Conservation (phyloP, 192 early-diverging fungal genomes). For the Chytriomyces sp. region DNA sequence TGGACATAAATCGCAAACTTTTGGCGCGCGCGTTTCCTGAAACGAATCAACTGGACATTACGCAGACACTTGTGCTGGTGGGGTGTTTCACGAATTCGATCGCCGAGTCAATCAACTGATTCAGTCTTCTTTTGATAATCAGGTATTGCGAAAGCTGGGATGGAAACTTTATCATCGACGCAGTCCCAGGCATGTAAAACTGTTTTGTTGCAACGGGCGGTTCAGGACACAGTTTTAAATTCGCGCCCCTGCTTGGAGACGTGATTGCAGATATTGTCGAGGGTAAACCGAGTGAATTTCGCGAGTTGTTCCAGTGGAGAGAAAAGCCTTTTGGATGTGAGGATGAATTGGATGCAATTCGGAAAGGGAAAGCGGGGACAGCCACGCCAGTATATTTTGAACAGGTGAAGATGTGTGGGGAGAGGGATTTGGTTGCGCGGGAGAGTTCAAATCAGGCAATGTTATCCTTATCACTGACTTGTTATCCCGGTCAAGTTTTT, state of each 20-base stretch:
- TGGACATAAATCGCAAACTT: slow-evolving; percentile 47
- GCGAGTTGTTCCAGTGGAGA: slow-evolving; percentile 15
- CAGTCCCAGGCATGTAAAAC: slow-evolving; percentile 47
- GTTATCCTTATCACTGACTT: too few relatives aligned
- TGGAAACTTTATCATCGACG: slow-evolving; percentile 56
- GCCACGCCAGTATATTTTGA: background rate
- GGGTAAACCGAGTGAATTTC: slow-evolving; percentile 15
- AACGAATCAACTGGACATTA: slow-evolving; percentile 40
- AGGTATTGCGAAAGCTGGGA: slow-evolving; percentile 59
- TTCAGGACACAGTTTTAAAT: slow-evolving; percentile 68
- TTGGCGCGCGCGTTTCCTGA: slow-evolving; percentile 47
- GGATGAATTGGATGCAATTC: slow-evolving; percentile 21
- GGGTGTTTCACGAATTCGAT: too few relatives aligned
- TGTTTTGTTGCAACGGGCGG: slow-evolving; percentile 62
- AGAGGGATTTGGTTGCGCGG: background rate
- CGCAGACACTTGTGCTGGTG: slow-evolving; percentile 54
- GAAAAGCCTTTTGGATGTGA: background rate
- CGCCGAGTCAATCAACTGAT: too few relatives aligned
- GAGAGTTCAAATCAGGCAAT: background rate
- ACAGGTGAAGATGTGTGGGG: background rate
- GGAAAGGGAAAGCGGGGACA: background rate
- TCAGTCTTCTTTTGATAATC: too few relatives aligned
- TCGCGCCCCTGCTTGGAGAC: slow-evolving; percentile 57
- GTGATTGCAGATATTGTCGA: slow-evolving; percentile 55
- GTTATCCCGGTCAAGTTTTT: too few relatives aligned